Percentiles rank a stretch among this genome's conserved stretches.
These are phyloP conservation scores for Lactifluus hygrophoroides DNA, from an alignment of 768 basidiomycete species.

Conservation along the genomic window DNA sequence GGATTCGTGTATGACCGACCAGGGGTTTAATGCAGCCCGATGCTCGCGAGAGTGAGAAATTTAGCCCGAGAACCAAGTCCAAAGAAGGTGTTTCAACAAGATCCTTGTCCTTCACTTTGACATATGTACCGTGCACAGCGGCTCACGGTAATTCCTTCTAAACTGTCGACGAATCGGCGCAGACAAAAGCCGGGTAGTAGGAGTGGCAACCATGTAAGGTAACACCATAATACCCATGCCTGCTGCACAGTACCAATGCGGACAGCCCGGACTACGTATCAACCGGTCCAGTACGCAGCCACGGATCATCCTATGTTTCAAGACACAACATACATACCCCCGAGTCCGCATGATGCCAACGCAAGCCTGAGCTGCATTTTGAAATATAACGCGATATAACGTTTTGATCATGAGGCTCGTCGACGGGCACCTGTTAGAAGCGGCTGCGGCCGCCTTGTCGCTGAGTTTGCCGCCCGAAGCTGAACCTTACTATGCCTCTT, in stretches of 20 bases:
- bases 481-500: not conserved
- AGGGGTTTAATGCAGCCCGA: too few relatives aligned
- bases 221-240: not conserved
- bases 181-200: not conserved
- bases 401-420: not conserved
- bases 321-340: too few relatives aligned
- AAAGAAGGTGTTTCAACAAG: not conserved
- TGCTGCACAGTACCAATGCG: not conserved
- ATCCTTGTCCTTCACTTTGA: not conserved
- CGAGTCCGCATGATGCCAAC: not conserved
- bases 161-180: too few relatives aligned
- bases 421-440: too few relatives aligned
- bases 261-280: not conserved
- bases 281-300: not conserved
- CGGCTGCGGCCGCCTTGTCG: too few relatives aligned
- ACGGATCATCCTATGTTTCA: too few relatives aligned
- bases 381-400: not conserved
- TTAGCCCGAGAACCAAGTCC: not conserved
- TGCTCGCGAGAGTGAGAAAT: too few relatives aligned
- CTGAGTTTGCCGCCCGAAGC: too few relatives aligned
- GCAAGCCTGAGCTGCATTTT: too few relatives aligned
- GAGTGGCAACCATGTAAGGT: not conserved
- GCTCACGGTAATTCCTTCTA: too few relatives aligned
- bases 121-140: not conserved
- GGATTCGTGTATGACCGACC: too few relatives aligned